These are phyloP conservation scores for Naganishia vaughanmartiniae DNA, from an alignment of 768 basidiomycete species.

Conservation along the genomic window DNA sequence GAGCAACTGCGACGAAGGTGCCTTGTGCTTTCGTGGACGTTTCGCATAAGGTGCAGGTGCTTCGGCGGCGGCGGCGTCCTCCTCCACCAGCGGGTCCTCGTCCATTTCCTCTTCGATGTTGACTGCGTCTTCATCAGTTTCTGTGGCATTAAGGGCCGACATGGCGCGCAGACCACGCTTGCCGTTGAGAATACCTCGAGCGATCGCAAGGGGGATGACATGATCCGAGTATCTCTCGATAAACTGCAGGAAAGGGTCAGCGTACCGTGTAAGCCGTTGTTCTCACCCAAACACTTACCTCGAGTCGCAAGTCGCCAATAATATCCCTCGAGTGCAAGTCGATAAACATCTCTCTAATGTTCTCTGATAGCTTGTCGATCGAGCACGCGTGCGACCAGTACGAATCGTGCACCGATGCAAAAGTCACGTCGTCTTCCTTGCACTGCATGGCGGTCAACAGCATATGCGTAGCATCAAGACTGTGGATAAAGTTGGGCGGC, in stretches of 20 bases:
- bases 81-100: not conserved
- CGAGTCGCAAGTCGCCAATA: conserved; percentile 65
- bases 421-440: conserved; percentile 67
- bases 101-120: conserved; percentile 50
- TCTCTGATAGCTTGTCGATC: conserved; percentile 80
- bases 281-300: conserved; percentile 58
- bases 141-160: not conserved
- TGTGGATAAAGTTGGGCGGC: conserved; percentile 98
- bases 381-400: conserved; percentile 94
- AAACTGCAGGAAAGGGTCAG: conserved; percentile 57
- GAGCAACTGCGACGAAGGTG: conserved; percentile 8
- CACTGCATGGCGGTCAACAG: conserved; percentile 91
- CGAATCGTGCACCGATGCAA: conserved; percentile 96
- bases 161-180: conserved; percentile 9
- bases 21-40: conserved; percentile 19
- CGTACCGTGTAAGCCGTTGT: not conserved
- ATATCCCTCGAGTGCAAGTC: conserved; percentile 85
- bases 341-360: conserved; percentile 91
- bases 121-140: conserved; percentile 55
- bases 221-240: conserved; percentile 69
- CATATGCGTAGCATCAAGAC: conserved; percentile 98
- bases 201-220: conserved; percentile 39
- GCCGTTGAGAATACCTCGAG: conserved; percentile 35
- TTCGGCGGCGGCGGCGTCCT: not conserved
- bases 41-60: not conserved